Conservation (phyloP, 352 stramenopile species). For the Saprolegnia parasitica region DNA sequence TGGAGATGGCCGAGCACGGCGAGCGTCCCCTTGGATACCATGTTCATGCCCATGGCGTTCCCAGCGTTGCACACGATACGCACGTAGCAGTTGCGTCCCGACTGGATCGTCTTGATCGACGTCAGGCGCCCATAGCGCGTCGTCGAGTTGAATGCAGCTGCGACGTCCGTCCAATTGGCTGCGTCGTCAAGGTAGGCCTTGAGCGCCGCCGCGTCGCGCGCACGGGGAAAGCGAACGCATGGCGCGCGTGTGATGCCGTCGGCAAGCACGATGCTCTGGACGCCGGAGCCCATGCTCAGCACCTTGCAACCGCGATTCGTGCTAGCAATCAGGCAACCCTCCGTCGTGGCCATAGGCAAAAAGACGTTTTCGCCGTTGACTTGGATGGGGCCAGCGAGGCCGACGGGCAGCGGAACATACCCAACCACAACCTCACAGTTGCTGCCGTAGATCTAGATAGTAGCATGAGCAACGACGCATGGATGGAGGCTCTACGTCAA, state of each 20-base stretch:
- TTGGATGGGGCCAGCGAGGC: conserved; percentile 79
- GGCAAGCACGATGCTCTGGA: conserved; percentile 51
- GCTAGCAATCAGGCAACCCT: conserved; percentile 84
- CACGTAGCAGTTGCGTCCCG: conserved; percentile 85
- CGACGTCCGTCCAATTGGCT: conserved; percentile 66
- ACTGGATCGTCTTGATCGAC: conserved; percentile 58
- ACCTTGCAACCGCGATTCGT: conserved; percentile 88
- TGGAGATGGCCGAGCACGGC: conserved; percentile 44
- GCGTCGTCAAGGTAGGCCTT: conserved; percentile 41
- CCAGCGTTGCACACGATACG: conserved; percentile 82
- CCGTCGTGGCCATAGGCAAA: conserved; percentile 90
- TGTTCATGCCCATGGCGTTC: conserved; percentile 95
- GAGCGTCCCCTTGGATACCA: conserved; percentile 87
- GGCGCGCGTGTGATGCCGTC: conserved; percentile 90
- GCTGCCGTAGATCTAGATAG: conserved; percentile 58
- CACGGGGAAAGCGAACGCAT: conserved; percentile 60
- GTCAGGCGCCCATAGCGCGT: conserved; percentile 85
- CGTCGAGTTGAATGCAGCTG: conserved; percentile 81
- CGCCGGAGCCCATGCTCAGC: conserved; percentile 67
- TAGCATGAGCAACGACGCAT: neutral
- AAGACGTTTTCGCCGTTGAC: conserved; percentile 81
- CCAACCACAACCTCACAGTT: conserved; percentile 92
- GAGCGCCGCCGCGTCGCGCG: conserved; percentile 40
- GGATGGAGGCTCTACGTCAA: neutral
- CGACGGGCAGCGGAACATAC: conserved; percentile 86